A percentile compares a stretch with the other conserved stretches of the same genome.
These are phyloP conservation scores for Triticum urartu DNA, from an alignment of 176 grass and related monocot genomes.

Conservation along the genomic window DNA sequence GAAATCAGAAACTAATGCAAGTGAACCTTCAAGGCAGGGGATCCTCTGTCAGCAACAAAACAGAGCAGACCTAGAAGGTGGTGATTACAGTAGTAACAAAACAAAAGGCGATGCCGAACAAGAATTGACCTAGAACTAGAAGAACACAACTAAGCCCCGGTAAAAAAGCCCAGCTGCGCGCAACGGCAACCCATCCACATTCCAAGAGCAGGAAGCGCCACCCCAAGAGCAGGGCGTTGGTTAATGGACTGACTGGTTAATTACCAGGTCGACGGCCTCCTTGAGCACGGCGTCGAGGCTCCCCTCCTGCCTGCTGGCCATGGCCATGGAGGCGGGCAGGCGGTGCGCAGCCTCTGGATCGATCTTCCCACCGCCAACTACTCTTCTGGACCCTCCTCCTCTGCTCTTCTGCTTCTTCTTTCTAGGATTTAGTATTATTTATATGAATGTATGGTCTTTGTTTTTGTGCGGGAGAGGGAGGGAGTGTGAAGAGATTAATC, in stretches of 20 bases:
- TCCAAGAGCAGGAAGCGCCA: not conserved
- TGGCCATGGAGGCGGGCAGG: not conserved
- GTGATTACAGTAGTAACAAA: too few species aligned
- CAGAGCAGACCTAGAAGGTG: too few species aligned
- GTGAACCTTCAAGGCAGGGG: too few species aligned
- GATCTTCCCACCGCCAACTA: not conserved
- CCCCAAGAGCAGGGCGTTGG: not conserved
- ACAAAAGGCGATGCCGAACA: too few species aligned
- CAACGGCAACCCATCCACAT: too few species aligned
- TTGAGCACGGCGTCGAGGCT: conserved; percentile 61
- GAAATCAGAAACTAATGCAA: not conserved
- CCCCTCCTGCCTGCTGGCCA: conserved; percentile 40
- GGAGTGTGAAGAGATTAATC: not conserved
- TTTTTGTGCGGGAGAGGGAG: not conserved
- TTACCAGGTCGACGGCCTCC: conserved; percentile 64
- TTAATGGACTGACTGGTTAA: not conserved
- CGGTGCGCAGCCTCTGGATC: not conserved
- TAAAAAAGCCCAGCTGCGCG: too few species aligned
- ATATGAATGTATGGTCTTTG: not conserved
- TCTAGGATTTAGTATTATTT: not conserved
- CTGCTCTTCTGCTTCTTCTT: not conserved
- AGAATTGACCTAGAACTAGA: too few species aligned
- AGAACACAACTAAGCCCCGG: too few species aligned
- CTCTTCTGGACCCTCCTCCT: not conserved
- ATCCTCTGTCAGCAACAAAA: too few species aligned